Evolutionary conservation across 192 early-diverging fungal species (phyloP).

Genomic region (Geranomyces michiganensis): DNA sequence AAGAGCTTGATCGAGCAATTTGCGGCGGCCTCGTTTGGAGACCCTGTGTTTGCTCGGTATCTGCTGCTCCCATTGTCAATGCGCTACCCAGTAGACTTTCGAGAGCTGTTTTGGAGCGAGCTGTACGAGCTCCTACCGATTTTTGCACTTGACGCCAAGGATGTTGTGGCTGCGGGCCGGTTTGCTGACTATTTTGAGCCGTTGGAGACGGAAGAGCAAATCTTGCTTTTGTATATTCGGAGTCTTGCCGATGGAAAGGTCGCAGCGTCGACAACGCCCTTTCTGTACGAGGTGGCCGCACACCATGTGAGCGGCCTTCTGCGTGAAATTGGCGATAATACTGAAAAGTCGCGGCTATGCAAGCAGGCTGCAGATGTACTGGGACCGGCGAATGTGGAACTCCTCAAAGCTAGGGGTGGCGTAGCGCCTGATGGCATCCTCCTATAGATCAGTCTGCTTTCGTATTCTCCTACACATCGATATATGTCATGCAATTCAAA

Average conservation of each 20-base stretch:
- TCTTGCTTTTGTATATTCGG: constrained; percentile 8
- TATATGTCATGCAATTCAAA: too few species aligned
- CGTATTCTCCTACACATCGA: too few species aligned
- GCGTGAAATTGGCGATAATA: not conserved
- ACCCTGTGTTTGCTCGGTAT: constrained; percentile 36
- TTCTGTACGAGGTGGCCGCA: constrained; percentile 14
- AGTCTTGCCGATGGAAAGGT: constrained; percentile 9
- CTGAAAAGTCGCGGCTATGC: too few species aligned
- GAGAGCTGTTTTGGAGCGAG: constrained; percentile 43
- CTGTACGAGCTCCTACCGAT: constrained; percentile 13
- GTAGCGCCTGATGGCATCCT: too few species aligned
- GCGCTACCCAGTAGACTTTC: constrained; percentile 42
- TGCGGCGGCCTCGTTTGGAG: constrained; percentile 43
- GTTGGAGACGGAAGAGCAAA: constrained; percentile 6
- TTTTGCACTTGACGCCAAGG: constrained; percentile 6
- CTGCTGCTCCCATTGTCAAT: constrained; percentile 40
- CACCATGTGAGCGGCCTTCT: constrained; percentile 2
- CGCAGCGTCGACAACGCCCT: constrained; percentile 2
- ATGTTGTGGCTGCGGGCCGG: not conserved
- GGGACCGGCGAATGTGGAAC: too few species aligned
- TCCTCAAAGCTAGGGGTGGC: too few species aligned
- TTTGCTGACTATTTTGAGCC: not conserved
- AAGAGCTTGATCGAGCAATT: constrained; percentile 43
- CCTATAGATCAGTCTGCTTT: too few species aligned
- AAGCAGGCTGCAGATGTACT: too few species aligned